These are phyloP conservation scores for Colletotrichum sp. DNA, from an alignment of 2,329 filamentous ascomycete species.

Conservation along the genomic window DNA sequence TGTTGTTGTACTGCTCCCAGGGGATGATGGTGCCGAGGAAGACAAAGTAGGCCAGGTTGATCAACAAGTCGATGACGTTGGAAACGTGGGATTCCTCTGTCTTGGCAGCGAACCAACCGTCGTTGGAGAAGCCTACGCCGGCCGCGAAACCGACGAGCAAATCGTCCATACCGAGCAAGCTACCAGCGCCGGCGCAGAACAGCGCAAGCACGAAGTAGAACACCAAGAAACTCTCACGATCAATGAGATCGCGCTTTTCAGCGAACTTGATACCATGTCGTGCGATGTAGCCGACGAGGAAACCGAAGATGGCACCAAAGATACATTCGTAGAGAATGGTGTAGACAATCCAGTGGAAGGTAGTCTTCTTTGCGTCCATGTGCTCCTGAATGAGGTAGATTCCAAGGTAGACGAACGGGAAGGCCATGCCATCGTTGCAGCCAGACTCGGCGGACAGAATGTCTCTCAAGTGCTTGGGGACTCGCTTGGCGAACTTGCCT, in stretches of 20 bases:
- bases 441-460: constrained; percentile 94
- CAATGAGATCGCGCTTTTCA: constrained; percentile 84
- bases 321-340: constrained; percentile 96
- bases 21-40: constrained; percentile 97
- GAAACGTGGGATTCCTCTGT: constrained; percentile 98
- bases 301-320: constrained; percentile 89
- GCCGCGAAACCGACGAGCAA: constrained; percentile 92
- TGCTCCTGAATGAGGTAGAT: constrained; percentile 88
- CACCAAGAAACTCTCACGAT: constrained; percentile 95
- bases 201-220: constrained; percentile 98
- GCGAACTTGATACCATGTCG: constrained; percentile 89
- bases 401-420: constrained; percentile 94
- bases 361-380: constrained; percentile 70
- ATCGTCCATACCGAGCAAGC: constrained; percentile 90
- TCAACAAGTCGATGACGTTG: constrained; percentile 96
- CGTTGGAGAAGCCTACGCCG: constrained; percentile 98
- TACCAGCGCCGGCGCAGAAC: constrained; percentile 93
- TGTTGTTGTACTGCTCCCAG: constrained; percentile 88
- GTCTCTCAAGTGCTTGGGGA: constrained; percentile 97
- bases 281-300: constrained; percentile 85
- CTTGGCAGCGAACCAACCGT: constrained; percentile 98
- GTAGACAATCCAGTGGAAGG: constrained; percentile 86
- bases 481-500: constrained; percentile 96
- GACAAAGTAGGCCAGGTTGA: constrained; percentile 98
- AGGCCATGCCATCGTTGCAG: constrained; percentile 99